phyloP scores from a whole-genome alignment of 768 basidiomycete genomes.

The Pisolithus orientalis region DNA sequence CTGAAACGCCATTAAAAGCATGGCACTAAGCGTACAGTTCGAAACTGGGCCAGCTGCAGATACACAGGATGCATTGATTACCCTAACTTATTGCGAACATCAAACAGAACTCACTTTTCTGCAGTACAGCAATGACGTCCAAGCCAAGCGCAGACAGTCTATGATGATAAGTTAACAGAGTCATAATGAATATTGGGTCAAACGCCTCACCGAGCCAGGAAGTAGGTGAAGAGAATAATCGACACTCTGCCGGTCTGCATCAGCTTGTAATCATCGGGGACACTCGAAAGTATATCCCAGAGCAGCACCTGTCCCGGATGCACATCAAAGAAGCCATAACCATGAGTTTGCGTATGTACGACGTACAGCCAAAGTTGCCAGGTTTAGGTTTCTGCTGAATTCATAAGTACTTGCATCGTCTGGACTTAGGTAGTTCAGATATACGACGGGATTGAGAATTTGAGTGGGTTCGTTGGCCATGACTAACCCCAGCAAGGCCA shows the following conservation, averaged over 20 bases:
- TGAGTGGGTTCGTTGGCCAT: not conserved
- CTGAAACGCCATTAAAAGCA: conserved; percentile 12
- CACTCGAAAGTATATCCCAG: conserved; percentile 22
- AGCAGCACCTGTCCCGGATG: conserved; percentile 12
- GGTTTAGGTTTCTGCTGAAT: not conserved
- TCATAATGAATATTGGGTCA: not conserved
- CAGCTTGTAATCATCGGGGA: conserved; percentile 15
- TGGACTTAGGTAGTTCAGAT: not conserved
- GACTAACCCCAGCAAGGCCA: not conserved
- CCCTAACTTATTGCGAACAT: not conserved
- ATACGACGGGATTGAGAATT: not conserved
- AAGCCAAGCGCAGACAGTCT: conserved; percentile 9
- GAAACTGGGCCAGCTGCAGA: conserved; percentile 16
- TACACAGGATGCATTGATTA: not conserved
- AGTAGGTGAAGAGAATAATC: conserved; percentile 16
- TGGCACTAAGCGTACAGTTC: conserved; percentile 13
- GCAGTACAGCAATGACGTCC: conserved; percentile 7
- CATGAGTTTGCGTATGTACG: not conserved
- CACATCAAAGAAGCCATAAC: conserved; percentile 1
- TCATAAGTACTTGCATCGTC: not conserved
- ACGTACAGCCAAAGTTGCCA: not conserved
- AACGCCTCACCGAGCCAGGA: conserved; percentile 14
- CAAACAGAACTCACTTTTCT: conserved; percentile 12
- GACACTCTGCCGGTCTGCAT: conserved; percentile 10
- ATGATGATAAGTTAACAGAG: conserved; percentile 3